Evolutionary conservation across 305 asterid genomes (phyloP), one percentile per base, ranked within the genome.

Genomic region (Salvia sclarea): DNA sequence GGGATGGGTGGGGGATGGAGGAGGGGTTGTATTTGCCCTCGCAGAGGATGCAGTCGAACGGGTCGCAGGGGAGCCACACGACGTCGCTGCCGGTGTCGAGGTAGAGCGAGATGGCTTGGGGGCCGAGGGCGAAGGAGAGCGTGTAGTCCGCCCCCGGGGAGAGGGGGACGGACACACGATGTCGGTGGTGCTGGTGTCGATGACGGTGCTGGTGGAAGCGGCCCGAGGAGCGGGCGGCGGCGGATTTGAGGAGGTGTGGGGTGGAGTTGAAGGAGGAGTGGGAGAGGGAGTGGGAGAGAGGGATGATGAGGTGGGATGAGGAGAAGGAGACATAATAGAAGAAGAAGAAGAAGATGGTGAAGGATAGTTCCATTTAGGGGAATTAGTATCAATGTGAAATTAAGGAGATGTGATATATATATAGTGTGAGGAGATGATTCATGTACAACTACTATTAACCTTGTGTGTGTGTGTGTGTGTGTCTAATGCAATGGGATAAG

Each of bases 11-110:
- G 28, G 89, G 87, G 24, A 85, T 71, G 59, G 85, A 22, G 66
- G 80, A 41, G 24, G 92, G 96, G 37, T 83, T 79, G 21, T 77
- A 86, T 30, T 92, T 75, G 41, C 90, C 97, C 38, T 92, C 98
- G 66, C 98, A 92, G 75, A 92, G 95, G 0, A 92, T 90, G 64
- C 98, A 92, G 4, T 81, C 81, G 49, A 92, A 92, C 0, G 98
- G 98, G 68, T 77, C 89, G 71, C 97, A 92, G 54, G 98, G 98
- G 59, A 92, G 83, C 98, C 98, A 92, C 66, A 92, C 94, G 75
- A 92, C 79, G 75, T 92, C 97, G 73, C 98, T 92, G 0, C 96
- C 97, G 3, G 98, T 92, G 82, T 92, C 98, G 94, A 92, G 84
- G 70, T 92, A 92, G 1, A 92, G 86, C 0, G 98, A 92, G 16